Evolutionary conservation across 768 basidiomycete genomes (phyloP).

Genomic region (Boletus reticuloceps): DNA sequence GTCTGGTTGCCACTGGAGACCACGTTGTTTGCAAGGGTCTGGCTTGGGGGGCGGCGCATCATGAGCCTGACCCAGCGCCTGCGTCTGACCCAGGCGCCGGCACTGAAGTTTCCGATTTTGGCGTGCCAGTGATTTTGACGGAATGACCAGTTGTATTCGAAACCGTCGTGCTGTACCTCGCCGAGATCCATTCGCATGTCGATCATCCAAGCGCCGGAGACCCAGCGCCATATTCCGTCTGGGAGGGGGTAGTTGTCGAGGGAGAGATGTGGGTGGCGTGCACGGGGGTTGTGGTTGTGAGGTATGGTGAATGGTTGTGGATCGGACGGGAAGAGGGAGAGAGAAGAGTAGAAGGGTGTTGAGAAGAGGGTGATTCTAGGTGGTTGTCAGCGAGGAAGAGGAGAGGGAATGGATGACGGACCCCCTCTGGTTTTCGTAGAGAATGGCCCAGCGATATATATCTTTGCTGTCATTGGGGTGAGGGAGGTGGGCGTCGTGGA

Average conservation of each 20-base stretch:
- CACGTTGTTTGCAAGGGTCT: constrained; percentile 2
- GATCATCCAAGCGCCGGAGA: constrained; percentile 80
- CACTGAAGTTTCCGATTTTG: constrained; percentile 53
- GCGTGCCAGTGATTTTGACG: constrained; percentile 65
- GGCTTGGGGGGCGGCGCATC: constrained; percentile 64
- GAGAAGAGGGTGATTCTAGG: constrained; percentile 67
- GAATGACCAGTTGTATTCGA: constrained; percentile 84
- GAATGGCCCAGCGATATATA: constrained; percentile 70
- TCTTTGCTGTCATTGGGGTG: constrained; percentile 39
- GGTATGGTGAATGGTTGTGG: constrained; percentile 74
- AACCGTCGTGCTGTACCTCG: constrained; percentile 78
- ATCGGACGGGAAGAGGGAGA: constrained; percentile 68
- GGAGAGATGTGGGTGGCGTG: constrained; percentile 53
- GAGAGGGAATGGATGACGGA: constrained; percentile 28
- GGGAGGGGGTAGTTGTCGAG: constrained; percentile 69
- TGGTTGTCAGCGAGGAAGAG: constrained; percentile 3
- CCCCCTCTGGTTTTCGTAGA: constrained; percentile 88
- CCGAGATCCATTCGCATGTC: constrained; percentile 80
- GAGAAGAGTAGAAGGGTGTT: constrained; percentile 65
- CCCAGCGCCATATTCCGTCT: constrained; percentile 80
- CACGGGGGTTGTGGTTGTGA: constrained; percentile 34
- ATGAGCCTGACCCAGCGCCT: constrained; percentile 84
- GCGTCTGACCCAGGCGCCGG: constrained; percentile 74
- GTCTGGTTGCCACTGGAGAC: not conserved
- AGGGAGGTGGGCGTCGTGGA: constrained; percentile 27